Evolutionary conservation across 805 yeast species (phyloP).

Genomic region (Hemisphaericaspora nanyangensis): DNA sequence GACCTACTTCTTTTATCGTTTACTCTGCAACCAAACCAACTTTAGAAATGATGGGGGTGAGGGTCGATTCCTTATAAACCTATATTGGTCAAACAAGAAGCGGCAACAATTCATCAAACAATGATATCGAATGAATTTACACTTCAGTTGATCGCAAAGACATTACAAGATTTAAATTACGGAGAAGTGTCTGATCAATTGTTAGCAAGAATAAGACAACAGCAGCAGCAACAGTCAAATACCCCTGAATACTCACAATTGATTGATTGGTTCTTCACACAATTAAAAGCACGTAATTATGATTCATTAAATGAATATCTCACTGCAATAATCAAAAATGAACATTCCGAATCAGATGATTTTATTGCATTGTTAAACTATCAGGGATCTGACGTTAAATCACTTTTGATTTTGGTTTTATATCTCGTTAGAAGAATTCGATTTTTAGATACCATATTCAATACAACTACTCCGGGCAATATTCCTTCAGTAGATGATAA

Average conservation of each 20-base stretch:
- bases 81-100: no score
- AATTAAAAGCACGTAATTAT: slow-evolving; percentile 14
- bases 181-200: slow-evolving; percentile 20
- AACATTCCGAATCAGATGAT: not conserved
- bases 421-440: slow-evolving; percentile 23
- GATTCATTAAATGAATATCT: slow-evolving; percentile 13
- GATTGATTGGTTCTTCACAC: slow-evolving; percentile 15
- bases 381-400: slow-evolving; percentile 3
- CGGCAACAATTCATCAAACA: not conserved
- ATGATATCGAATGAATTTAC: slow-evolving; percentile 23
- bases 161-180: slow-evolving; percentile 31
- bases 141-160: slow-evolving; percentile 25
- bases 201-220: slow-evolving; percentile 1
- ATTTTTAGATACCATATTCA: slow-evolving; percentile 18
- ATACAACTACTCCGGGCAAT: slow-evolving; percentile 5
- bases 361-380: slow-evolving; percentile 2
- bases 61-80: no score
- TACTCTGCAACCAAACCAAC: no score
- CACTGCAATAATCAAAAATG: slow-evolving; percentile 2
- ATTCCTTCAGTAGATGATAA: slow-evolving; percentile 8
- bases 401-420: slow-evolving; percentile 11
- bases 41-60: no score
- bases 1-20: no score
- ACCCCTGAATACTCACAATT: slow-evolving; percentile 2
- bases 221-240: not conserved